phyloP scores from a whole-genome alignment of 2,329 filamentous ascomycete species.

The Aureobasidium sp. region DNA sequence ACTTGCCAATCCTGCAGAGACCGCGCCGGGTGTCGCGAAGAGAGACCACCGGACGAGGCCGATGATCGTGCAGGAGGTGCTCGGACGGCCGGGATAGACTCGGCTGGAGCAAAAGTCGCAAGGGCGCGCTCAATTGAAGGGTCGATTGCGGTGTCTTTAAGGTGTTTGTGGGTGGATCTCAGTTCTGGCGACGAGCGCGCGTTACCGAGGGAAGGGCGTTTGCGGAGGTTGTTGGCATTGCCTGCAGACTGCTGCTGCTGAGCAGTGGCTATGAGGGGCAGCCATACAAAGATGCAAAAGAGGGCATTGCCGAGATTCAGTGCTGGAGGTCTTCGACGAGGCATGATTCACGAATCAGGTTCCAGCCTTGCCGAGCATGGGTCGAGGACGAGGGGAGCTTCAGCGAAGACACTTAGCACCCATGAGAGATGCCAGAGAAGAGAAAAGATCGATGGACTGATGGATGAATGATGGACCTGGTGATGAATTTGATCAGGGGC shows the following conservation, averaged over 20 bases:
- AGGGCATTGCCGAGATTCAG: conserved; percentile 23
- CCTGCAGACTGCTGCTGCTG: conserved; percentile 30
- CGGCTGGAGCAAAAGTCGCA: conserved; percentile 94
- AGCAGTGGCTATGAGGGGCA: conserved; percentile 27
- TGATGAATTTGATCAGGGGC: conserved; percentile 10
- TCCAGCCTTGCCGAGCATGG: not conserved
- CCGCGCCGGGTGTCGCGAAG: conserved; percentile 88
- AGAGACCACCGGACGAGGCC: conserved; percentile 47
- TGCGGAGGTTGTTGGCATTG: conserved; percentile 8
- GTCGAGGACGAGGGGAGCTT: not conserved
- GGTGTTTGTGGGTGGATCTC: conserved; percentile 18
- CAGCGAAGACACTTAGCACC: not conserved
- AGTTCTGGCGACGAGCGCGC: conserved; percentile 21
- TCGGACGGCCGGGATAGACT: conserved; percentile 69
- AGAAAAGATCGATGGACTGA: not conserved
- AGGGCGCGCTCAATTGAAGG: conserved; percentile 76
- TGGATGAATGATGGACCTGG: not conserved
- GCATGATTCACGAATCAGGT: conserved; percentile 23
- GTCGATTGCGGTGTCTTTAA: conserved; percentile 24
- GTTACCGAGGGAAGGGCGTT: conserved; percentile 15
- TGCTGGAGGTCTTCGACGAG: conserved; percentile 23
- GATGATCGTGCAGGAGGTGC: conserved; percentile 68
- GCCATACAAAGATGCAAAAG: conserved; percentile 22
- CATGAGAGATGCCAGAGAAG: conserved; percentile 2
- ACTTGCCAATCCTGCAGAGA: conserved; percentile 99